Evolutionary conservation across 805 yeast genomes (phyloP).

Genomic region (Candida krabiensis): DNA sequence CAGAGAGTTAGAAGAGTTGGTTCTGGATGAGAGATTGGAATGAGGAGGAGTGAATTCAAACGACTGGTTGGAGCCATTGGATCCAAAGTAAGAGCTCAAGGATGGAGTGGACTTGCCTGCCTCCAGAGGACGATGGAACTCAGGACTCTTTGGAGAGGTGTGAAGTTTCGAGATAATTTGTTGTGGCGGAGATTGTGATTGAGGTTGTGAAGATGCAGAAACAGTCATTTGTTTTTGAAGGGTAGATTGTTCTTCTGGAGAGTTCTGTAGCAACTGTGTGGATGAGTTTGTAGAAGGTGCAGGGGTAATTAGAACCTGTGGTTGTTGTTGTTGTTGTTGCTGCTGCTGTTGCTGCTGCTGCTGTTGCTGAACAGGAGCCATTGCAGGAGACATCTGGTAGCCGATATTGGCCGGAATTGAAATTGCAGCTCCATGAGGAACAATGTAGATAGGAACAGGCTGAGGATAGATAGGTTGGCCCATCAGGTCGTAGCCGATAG

Average conservation of each 20-base stretch:
- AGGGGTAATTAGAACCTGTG: slow-evolving; percentile 10
- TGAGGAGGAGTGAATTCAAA: slow-evolving; percentile 29
- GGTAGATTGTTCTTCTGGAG: not conserved
- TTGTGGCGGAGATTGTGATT: slow-evolving; percentile 5
- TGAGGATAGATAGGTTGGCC: slow-evolving; percentile 33
- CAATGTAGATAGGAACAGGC: slow-evolving; percentile 30
- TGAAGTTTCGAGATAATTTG: not conserved
- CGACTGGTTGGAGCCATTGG: slow-evolving; percentile 3
- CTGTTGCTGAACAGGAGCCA: slow-evolving; percentile 13
- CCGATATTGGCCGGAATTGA: slow-evolving; percentile 19
- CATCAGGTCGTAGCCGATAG: slow-evolving; percentile 31
- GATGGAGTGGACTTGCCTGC: slow-evolving; percentile 26
- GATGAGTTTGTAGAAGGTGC: slow-evolving; percentile 7
- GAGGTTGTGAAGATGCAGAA: slow-evolving; percentile 7
- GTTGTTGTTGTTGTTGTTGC: slow-evolving; percentile 9
- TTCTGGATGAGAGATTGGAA: slow-evolving; percentile 30
- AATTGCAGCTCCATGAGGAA: slow-evolving; percentile 25
- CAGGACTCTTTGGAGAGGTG: slow-evolving; percentile 18
- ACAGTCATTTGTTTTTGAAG: too few relatives aligned
- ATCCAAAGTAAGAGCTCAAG: slow-evolving; percentile 18
- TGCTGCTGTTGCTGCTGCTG: slow-evolving; percentile 13
- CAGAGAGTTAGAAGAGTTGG: slow-evolving; percentile 33
- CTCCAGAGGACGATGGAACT: slow-evolving; percentile 7
- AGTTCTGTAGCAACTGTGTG: slow-evolving; percentile 7
- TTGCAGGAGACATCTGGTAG: slow-evolving; percentile 11